phyloP scores from a whole-genome alignment of 2,329 filamentous ascomycete species.

The Leptographium wingfieldii region DNA sequence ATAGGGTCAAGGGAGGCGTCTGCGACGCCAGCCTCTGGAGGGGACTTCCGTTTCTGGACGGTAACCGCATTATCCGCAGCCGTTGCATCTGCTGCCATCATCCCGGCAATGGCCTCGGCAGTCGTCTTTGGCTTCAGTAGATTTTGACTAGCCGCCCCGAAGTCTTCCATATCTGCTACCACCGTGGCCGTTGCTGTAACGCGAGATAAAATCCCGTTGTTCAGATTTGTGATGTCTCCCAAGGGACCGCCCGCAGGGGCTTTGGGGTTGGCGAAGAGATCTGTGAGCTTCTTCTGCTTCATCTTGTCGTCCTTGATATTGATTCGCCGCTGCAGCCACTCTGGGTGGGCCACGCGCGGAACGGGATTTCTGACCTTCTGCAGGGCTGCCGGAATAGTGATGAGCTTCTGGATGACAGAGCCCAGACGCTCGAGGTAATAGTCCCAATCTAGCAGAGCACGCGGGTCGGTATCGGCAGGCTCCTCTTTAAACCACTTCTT shows the following conservation, averaged over 20 bases:
- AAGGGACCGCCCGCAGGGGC: conserved; percentile 40
- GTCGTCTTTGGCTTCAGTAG: conserved; percentile 53
- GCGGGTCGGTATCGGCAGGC: conserved; percentile 77
- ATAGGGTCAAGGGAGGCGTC: conserved; percentile 62
- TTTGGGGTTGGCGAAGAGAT: conserved; percentile 59
- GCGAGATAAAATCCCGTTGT: conserved; percentile 23
- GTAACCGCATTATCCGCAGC: conserved; percentile 25
- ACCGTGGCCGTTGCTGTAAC: conserved; percentile 13
- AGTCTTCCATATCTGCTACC: conserved; percentile 63
- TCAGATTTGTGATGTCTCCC: conserved; percentile 56
- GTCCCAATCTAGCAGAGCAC: conserved; percentile 85
- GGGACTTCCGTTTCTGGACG: conserved; percentile 59
- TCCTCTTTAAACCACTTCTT: conserved; percentile 95
- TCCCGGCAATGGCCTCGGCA: conserved; percentile 28
- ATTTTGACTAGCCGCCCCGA: conserved; percentile 39
- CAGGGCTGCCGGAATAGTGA: conserved; percentile 92
- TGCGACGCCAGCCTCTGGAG: conserved; percentile 39
- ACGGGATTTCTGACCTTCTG: conserved; percentile 94
- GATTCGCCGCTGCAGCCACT: conserved; percentile 91
- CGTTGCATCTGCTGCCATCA: not conserved
- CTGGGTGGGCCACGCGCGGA: conserved; percentile 82
- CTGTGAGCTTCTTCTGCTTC: conserved; percentile 98
- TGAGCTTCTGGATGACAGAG: conserved; percentile 96
- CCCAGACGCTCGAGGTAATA: conserved; percentile 95
- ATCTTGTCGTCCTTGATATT: conserved; percentile 92